Base-by-base conservation (phyloP, 805 yeast species). In the Tetrapisispora nanseiensis region DNA sequence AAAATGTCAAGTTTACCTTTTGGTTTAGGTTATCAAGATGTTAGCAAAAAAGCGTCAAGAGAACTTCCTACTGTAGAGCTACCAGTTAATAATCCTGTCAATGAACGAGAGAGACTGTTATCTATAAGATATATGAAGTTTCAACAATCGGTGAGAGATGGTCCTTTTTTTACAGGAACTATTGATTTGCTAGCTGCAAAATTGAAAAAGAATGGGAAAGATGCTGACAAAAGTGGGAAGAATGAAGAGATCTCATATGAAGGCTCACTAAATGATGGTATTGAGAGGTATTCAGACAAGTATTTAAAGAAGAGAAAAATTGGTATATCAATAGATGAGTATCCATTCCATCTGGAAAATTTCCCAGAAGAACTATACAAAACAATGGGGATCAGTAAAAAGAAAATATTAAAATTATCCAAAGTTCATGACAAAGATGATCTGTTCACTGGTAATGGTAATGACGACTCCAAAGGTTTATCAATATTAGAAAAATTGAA, bases 221-320 rank as follows among this genome's bases (percentile, higher is more conserved):
- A 44, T 15, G 44, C 33, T 9, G 33, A 33, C 11, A 35, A 37
- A 41, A 52, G 44, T 28, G 45, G 50, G 33, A 58, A 60, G 36
- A 41, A 41, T 16, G 57, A 57, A 32, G 42, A 46, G n/a, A 52
- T 57, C 23, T 52, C 62, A 29, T 59, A 66, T 27, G 71, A 55
- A 33, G 67, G 68, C 42, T 71, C 70, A 16, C 50, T 69, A 2
- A 69, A 70, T 42, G 95, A 85, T 57, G 87, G 90, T 2, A 73
- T 89, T 33, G 76, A 80, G 56, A 71, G 97, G 52, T 86, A 86
- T 57, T 78, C 94, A 2, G 97, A 89, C 61, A 71, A 70, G 57
- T 89, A 84, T 62, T 67, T 80, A 49, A 81, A 81, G 57, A 78
- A 76, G 51, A 73, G 84, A 43, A 77, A 74, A 53, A 73, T 80